phyloP scores from a whole-genome alignment of 768 basidiomycete genomes.

The Lactifluus echinatus region DNA sequence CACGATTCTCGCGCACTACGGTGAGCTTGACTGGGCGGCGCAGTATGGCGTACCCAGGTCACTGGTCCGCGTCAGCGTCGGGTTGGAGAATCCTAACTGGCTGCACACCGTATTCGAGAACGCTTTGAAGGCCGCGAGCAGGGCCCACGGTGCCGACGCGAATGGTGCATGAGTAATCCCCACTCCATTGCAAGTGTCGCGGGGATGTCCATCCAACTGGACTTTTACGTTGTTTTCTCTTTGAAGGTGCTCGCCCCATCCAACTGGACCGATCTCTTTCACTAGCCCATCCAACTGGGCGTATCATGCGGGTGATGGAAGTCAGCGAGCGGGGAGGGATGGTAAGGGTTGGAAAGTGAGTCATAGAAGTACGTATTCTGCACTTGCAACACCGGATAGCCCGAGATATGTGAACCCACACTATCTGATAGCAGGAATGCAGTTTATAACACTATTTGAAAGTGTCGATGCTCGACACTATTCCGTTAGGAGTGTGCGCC shows the following conservation, averaged over 20 bases:
- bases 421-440: background rate
- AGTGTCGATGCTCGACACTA: too few relatives aligned
- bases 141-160: slow-evolving; percentile 8
- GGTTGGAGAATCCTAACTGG: slow-evolving; percentile 62
- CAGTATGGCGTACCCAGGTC: slow-evolving; percentile 76
- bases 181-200: background rate
- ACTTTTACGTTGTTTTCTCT: background rate
- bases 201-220: slow-evolving; percentile 19
- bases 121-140: slow-evolving; percentile 72
- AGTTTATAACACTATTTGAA: too few relatives aligned
- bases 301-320: background rate
- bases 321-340: background rate
- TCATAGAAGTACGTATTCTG: background rate
- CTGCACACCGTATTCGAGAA: slow-evolving; percentile 50
- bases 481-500: too few relatives aligned
- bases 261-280: slow-evolving; percentile 7
- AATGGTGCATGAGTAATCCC: background rate
- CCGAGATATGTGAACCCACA: background rate
- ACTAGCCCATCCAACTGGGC: slow-evolving; percentile 19
- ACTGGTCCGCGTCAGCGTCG: slow-evolving; percentile 85
- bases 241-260: background rate
- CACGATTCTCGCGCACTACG: slow-evolving; percentile 84
- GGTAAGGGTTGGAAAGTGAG: background rate
- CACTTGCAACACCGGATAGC: background rate
- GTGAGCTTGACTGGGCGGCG: slow-evolving; percentile 87